Conservation (phyloP, 2,329 filamentous ascomycete species). For the Cercospora brassicicola region DNA sequence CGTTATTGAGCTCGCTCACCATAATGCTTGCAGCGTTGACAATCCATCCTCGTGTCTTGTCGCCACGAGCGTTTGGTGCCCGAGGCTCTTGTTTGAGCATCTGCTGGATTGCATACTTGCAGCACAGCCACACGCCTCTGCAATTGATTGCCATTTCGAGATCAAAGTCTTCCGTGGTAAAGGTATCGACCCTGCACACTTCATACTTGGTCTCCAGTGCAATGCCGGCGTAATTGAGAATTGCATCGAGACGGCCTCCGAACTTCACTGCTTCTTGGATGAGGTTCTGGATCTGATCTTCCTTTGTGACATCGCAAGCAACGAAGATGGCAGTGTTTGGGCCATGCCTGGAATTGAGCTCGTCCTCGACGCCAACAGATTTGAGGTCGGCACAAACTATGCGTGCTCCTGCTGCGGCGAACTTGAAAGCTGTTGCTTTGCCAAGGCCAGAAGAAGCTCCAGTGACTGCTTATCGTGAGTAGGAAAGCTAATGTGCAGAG, state of each 20-base stretch:
- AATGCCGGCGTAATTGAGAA: constrained; percentile 33
- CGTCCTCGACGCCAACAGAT: constrained; percentile 25
- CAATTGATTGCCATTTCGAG: constrained; percentile 38
- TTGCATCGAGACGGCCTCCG: constrained; percentile 33
- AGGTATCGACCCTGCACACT: neutral
- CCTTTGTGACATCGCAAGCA: constrained; percentile 31
- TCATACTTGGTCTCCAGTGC: constrained; percentile 18
- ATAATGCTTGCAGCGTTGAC: constrained; percentile 51
- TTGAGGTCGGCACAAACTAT: constrained; percentile 33
- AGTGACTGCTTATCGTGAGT: constrained; percentile 21
- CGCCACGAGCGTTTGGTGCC: constrained; percentile 38
- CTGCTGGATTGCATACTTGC: constrained; percentile 43
- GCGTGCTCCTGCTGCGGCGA: constrained; percentile 31
- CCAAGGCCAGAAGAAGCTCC: constrained; percentile 34
- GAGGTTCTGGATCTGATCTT: constrained; percentile 28
- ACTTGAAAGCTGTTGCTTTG: constrained; percentile 32
- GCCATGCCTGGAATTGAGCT: constrained; percentile 29
- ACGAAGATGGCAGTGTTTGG: constrained; percentile 28
- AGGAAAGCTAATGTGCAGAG: neutral
- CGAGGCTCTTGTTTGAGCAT: constrained; percentile 45
- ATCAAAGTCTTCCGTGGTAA: constrained; percentile 30
- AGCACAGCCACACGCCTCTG: constrained; percentile 46
- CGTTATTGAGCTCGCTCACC: constrained; percentile 30
- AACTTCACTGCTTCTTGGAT: constrained; percentile 29
- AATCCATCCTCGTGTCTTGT: constrained; percentile 50